Base-by-base conservation (phyloP, 768 basidiomycete species). In the Tylopilus balloui region DNA sequence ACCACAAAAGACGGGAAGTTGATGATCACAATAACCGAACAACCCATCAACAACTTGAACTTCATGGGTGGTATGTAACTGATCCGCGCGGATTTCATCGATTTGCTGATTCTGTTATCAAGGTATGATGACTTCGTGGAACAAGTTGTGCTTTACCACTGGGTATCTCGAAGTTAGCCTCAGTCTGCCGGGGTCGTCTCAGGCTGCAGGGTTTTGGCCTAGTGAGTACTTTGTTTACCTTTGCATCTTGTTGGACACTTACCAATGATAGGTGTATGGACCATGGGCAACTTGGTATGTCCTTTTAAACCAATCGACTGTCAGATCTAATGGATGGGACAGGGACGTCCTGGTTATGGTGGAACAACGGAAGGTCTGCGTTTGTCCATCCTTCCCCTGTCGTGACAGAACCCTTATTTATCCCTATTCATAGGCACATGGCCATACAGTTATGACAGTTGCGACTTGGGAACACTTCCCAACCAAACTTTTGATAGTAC, bases 141-240 rank as follows among this genome's bases (percentile, higher is more conserved):
- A 96, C 70, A 91, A 96, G 69, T 69, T 96, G 47, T 98, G 94
- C 70, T 96, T 93, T 70, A 94, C 84, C 14, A 92, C 91, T 0
- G 92, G 91, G 2, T 92, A 93, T 62, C 73, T 97, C 48, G 96
- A 96, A 69, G 80, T 86, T 3, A 78, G 75, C n/a, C 58, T 91
- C 17, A 88, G 86, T 62, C 64, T 91, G 56, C 88, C 90, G 15
- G 90, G 88, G 6, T 66, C 71, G 11, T 71, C 77, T 1, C 54
- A 60, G 34, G 73, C 76, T 14, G 78, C 85, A 11, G 92, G 92
- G 6, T 74, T 89, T 52, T 96, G 92, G 94, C 93, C 95, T 47
- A 92, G 84, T 76, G 61, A 70, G 40, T 73, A 63, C 67, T 34
- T 75, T 69, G 29, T 45, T 40, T 14, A 14, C 23, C 3, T 25